Conservation (phyloP, 2,329 filamentous ascomycete genomes). For the Spiromastix sp. region DNA sequence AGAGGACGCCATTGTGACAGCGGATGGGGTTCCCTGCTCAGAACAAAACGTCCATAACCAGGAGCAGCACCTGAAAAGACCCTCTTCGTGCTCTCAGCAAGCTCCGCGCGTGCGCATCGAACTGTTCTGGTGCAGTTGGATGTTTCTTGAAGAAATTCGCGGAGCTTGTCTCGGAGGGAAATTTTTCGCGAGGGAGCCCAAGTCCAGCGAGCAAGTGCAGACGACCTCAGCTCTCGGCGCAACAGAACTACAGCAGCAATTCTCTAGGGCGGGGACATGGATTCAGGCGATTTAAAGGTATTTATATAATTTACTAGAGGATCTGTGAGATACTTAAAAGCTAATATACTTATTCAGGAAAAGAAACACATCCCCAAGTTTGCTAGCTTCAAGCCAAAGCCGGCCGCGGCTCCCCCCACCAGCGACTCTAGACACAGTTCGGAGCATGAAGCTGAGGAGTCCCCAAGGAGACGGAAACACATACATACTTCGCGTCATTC, state of each 20-base stretch:
- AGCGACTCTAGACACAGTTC: neutral
- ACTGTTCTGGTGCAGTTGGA: conserved; percentile 1
- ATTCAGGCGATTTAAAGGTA: conserved; percentile 25
- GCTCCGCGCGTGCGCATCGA: neutral
- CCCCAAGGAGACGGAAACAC: conserved; percentile 8
- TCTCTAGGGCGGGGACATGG: conserved; percentile 22
- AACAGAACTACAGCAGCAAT: conserved; percentile 11
- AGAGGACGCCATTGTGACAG: conserved; percentile 60
- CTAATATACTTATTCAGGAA: conserved; percentile 16
- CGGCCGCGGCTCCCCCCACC: neutral
- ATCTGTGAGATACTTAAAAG: neutral
- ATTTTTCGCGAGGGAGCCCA: conserved; percentile 15
- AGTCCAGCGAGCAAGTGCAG: conserved; percentile 12
- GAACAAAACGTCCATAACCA: conserved; percentile 1
- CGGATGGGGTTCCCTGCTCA: neutral
- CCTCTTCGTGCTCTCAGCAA: neutral
- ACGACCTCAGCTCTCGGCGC: conserved; percentile 7
- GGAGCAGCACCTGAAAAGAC: conserved; percentile 1
- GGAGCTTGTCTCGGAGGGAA: conserved; percentile 12
- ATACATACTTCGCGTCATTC: conserved; percentile 17
- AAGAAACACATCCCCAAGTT: conserved; percentile 55
- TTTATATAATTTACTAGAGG: too few relatives aligned
- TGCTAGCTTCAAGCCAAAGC: conserved; percentile 57
- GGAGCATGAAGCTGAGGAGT: conserved; percentile 9
- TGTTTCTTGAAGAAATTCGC: conserved; percentile 13